These are phyloP conservation scores for Nyssa sinensis DNA, from an alignment of 148 eudicot species.

Conservation along the genomic window DNA sequence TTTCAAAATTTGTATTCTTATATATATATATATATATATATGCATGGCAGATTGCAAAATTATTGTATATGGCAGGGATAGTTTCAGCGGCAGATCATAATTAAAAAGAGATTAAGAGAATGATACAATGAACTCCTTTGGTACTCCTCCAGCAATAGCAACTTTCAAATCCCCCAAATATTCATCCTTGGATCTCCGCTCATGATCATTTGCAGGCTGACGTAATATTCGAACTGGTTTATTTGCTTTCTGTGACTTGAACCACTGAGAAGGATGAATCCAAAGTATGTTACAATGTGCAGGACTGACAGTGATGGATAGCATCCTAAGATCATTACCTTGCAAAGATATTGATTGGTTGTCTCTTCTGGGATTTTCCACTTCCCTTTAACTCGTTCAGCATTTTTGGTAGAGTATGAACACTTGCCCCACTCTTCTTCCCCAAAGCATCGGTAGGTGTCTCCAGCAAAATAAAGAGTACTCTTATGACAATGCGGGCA, in stretches of 20 bases:
- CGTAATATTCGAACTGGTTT: slow-evolving; percentile 71
- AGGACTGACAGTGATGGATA: not conserved
- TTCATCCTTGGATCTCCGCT: slow-evolving; percentile 54
- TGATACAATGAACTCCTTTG: slow-evolving; percentile 61
- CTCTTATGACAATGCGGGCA: slow-evolving; percentile 76
- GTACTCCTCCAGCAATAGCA: slow-evolving; percentile 53
- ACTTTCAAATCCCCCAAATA: slow-evolving; percentile 68
- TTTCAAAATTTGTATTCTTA: too few species aligned
- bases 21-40: too few species aligned
- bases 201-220: slow-evolving; percentile 38
- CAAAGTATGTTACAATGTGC: slow-evolving; percentile 14
- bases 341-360: slow-evolving; percentile 68
- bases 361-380: slow-evolving; percentile 85
- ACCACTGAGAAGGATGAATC: slow-evolving; percentile 63
- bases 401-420: slow-evolving; percentile 65
- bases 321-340: slow-evolving; percentile 43
- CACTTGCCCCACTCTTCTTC: slow-evolving; percentile 96
- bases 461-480: slow-evolving; percentile 58
- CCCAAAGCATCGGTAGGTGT: slow-evolving; percentile 76
- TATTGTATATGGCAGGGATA: not conserved
- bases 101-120: slow-evolving; percentile 7
- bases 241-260: slow-evolving; percentile 60
- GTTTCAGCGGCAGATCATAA: not conserved
- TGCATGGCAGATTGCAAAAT: slow-evolving; percentile 1
- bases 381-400: slow-evolving; percentile 74